Base-by-base conservation (phyloP, 108 stramenopile species). In the Skeletonema marinoi region DNA sequence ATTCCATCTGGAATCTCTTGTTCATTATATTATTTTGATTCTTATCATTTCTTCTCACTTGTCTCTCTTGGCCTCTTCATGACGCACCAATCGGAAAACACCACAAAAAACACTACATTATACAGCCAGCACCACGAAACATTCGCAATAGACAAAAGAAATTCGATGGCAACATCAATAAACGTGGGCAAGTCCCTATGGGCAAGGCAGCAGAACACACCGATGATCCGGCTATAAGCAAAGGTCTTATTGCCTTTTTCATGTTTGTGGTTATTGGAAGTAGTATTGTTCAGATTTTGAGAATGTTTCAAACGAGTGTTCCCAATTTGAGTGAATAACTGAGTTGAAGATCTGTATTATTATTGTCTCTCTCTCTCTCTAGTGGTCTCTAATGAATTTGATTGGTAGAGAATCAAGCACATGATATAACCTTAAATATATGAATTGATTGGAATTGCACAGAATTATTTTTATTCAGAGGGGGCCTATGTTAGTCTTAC, bases 261-360 rank as follows among this genome's bases (percentile, higher is more conserved):
- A 16, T 91, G 41, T 70, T 94, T 73, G 84, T 94, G 32, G 93
- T 94, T n/a, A 84, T 94, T 5, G 93, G 93, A 62, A 91, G 90
- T 12, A 87, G 85, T 77, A 35, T 94, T 59, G 86, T 92, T 29
- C 90, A 94, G 74, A 78, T 94, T 14, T 86, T 94, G 46, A 87
- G 90, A 60, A 66, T 94, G 75, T 94, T 94, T 66, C 82, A 80
- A 59, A 78, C 73, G 29, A 80, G 79, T 65, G 79, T 60, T 38
- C 79, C 79, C 58, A 68, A 67, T 74, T 74, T 80, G 44, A 46
- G 16, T 46, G 44, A 46, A 46, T 46, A 16, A 41, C 11, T 41
- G 39, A 41, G 39, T 41, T 7, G 39, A 41, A 46, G 44, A 46
- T 46, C 16, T 46, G 44, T 5, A n/a, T 46, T n/a, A 0, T 46